phyloP scores from a whole-genome alignment of 2,329 filamentous ascomycete genomes.

The Sarocladium strictum region DNA sequence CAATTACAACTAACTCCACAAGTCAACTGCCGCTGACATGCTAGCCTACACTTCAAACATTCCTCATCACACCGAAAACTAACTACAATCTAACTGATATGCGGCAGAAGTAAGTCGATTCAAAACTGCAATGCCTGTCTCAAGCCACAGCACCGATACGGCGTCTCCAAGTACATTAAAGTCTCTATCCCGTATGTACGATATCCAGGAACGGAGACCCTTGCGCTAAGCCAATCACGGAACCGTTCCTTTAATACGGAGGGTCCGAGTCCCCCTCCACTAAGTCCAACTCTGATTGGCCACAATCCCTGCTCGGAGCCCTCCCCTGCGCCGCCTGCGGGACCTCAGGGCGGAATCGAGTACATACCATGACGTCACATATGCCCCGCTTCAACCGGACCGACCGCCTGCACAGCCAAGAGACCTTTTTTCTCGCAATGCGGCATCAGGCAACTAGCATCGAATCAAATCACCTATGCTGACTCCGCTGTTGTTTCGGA shows the following conservation, averaged over 20 bases:
- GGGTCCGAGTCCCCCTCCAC: neutral
- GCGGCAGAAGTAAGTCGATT: too few species aligned
- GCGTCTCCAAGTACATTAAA: too few species aligned
- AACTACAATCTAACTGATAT: too few species aligned
- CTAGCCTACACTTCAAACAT: too few species aligned
- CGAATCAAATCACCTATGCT: neutral
- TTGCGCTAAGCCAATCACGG: neutral
- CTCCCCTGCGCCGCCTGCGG: neutral
- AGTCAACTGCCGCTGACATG: too few species aligned
- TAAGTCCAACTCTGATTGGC: neutral
- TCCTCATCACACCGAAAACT: too few species aligned
- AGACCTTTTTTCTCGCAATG: neutral
- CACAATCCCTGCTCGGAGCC: neutral
- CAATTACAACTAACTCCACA: too few species aligned
- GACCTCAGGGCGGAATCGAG: neutral
- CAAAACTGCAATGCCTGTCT: neutral
- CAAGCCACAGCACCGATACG: too few species aligned
- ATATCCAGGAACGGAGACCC: neutral
- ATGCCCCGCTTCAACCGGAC: neutral
- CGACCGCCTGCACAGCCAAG: neutral
- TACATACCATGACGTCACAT: neutral
- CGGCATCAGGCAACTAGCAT: neutral
- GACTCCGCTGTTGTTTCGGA: neutral
- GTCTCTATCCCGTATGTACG: too few species aligned
- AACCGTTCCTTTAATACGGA: neutral